Evolutionary conservation across 495 filamentous ascomycete species (phyloP).

Genomic region (Acidiella bohemica): DNA sequence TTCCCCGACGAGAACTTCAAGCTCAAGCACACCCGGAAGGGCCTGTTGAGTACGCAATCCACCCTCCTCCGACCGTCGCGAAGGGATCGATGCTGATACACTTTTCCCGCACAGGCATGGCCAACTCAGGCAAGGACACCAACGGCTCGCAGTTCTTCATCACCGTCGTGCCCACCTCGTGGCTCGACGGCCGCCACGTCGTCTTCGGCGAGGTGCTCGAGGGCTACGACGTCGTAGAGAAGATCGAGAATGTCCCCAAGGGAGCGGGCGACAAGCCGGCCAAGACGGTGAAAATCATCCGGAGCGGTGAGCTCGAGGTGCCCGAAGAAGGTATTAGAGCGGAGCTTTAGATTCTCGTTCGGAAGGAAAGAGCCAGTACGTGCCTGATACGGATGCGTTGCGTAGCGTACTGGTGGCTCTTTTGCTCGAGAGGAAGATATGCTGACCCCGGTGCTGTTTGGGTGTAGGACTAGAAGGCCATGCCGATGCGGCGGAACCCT

Average conservation of each 20-base stretch:
- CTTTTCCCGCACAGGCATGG: slow-evolving; percentile 50
- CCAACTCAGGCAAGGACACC: slow-evolving; percentile 94
- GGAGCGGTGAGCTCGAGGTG: slow-evolving; percentile 84
- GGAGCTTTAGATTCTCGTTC: slow-evolving; percentile 95
- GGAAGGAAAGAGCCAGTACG: too few relatives aligned
- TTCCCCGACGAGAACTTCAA: slow-evolving; percentile 99
- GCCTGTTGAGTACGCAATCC: slow-evolving; percentile 48
- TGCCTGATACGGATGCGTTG: slow-evolving; percentile 3
- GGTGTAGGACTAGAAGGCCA: slow-evolving; percentile 14
- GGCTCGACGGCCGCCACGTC: slow-evolving; percentile 68
- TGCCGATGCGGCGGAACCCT: slow-evolving; percentile 16
- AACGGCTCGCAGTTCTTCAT: slow-evolving; percentile 97
- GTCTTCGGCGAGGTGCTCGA: slow-evolving; percentile 63
- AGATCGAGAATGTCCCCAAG: slow-evolving; percentile 72
- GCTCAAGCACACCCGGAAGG: slow-evolving; percentile 68
- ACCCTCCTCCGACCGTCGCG: too few relatives aligned
- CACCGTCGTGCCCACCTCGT: slow-evolving; percentile 56
- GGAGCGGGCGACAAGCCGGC: slow-evolving; percentile 57
- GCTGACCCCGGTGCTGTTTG: not conserved
- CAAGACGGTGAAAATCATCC: slow-evolving; percentile 69
- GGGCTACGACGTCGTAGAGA: slow-evolving; percentile 65
- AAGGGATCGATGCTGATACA: not conserved
- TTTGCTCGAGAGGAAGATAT: not conserved
- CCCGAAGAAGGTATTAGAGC: slow-evolving; percentile 95
- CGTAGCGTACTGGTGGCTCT: slow-evolving; percentile 12